Base-by-base conservation (phyloP, 2,329 filamentous ascomycete species). In the Aspergillus neoniger region DNA sequence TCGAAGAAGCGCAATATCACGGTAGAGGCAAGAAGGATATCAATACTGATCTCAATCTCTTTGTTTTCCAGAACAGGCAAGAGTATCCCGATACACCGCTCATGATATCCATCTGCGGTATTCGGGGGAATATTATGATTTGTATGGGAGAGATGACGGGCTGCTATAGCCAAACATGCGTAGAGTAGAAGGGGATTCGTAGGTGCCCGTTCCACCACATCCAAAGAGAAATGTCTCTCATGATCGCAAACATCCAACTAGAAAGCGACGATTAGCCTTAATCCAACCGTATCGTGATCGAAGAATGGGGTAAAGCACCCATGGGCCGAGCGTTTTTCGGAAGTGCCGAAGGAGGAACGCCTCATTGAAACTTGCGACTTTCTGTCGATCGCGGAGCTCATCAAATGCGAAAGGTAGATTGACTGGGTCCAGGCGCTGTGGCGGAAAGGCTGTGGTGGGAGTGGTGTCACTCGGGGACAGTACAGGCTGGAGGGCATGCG, bases 1-100 rank as follows among this genome's bases (percentile, higher is more conserved):
- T 75, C 73, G 48, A 74, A 74, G 28, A 74, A 74, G 39, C 73
- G 72, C 8, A 75, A 66, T 41, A 74, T 74, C 4, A 74, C 72
- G 2, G 73, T 74, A 6, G 72, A 74, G 1, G 71, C 69, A 10
- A 75, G 70, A 10, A 75, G 68, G 19, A 73, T 70, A 25, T 75
- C 73, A 41, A 75, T 70, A 14, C 68, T 67, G 39, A 72, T 74
- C 14, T 69, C 63, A 36, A 66, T 71, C 23, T 73, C 67, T 17
- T 65, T 66, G 41, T 70, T 73, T 52, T 73, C 73, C 19, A 75
- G 64, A 1, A 70, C 70, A 0, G 73, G 71, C 4, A 74, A 66
- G 63, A 75, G 71, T 17, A 75, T 75, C 21, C 69, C 70, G 51
- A 75, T 69, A 55, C 73, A 75, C 57, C 70, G 71, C 39, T 75